Conservation (phyloP, 306 rosid species). For the Inga leiocalycina region DNA sequence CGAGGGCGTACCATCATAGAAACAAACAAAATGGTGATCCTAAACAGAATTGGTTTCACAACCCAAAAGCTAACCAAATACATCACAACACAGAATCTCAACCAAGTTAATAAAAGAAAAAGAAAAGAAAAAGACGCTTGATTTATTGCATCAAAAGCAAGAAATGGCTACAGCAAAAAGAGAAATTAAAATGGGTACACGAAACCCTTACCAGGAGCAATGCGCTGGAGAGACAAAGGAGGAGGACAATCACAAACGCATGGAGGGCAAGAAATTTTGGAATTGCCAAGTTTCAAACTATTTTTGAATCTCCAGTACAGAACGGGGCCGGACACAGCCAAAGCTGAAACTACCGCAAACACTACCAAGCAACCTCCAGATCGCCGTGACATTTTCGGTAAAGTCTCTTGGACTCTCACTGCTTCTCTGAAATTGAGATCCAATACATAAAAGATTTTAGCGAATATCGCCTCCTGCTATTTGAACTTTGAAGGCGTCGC, state of each 20-base stretch:
- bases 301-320: slow-evolving; percentile 90
- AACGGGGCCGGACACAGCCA: slow-evolving; percentile 88
- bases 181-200: neutral
- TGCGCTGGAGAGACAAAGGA: slow-evolving; percentile 81
- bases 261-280: slow-evolving; percentile 74
- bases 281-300: slow-evolving; percentile 38
- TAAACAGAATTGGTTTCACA: neutral
- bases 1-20: neutral
- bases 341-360: slow-evolving; percentile 79
- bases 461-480: neutral
- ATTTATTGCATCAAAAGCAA: neutral
- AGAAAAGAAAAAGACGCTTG: neutral
- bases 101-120: neutral
- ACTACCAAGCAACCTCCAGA: slow-evolving; percentile 82
- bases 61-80: neutral
- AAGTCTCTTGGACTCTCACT: neutral
- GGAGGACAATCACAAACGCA: slow-evolving; percentile 93
- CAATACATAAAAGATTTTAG: neutral
- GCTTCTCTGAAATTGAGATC: slow-evolving; percentile 47
- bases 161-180: neutral
- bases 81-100: neutral
- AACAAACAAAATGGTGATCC: neutral
- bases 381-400: slow-evolving; percentile 78
- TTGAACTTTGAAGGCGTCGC: neutral
- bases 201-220: slow-evolving; percentile 76